Base-by-base conservation (phyloP, 768 basidiomycete genomes). In the Calocybe cyanea region DNA sequence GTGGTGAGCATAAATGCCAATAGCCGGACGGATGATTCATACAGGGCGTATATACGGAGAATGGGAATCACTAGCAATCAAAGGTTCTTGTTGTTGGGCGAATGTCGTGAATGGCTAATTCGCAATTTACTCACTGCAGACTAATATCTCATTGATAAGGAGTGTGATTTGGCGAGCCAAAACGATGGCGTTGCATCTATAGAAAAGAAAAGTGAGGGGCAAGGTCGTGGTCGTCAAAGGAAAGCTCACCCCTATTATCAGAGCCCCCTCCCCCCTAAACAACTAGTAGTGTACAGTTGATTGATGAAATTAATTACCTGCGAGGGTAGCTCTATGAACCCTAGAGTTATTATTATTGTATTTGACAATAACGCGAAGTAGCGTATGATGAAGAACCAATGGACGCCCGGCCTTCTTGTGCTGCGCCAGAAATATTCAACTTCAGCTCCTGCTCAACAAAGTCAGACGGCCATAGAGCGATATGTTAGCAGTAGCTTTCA, bases 41-140 rank as follows among this genome's bases (percentile, higher is more conserved):
- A 80, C 13, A 81, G 57, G 3, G 80, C 78, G 46, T 70, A 73
- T 41, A 73, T 73, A 30, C 79, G 73, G 33, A 76, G 57, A 10
- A 68, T 67, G 24, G 78, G 63, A 23, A 73, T 66, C 45, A 65
- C 73, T 77, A 40, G 21, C 4, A 20, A n/a, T n/a, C n/a, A 40
- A 14, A 25, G 18, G 7, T 18, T 25, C 7, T 18, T n/a, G 4
- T 19, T 15, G 19, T 2, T 30, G 14, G 17, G 13, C 1, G 20
- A 11, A 11, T 28, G 11, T 28, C 5, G 11, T 6, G 25, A 11
- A 6, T 33, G 11, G 20, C 13, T 32, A 8, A n/a, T n/a, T 33
- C 8, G 9, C 23, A 10, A 13, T n/a, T 24, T 15, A 60, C 77
- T 46, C 48, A 79, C 78, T 43, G 51, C 69, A 65, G 11, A 80